These are phyloP conservation scores for Kazachstania sp. DNA, from an alignment of 1,139 yeast species.

Conservation along the genomic window DNA sequence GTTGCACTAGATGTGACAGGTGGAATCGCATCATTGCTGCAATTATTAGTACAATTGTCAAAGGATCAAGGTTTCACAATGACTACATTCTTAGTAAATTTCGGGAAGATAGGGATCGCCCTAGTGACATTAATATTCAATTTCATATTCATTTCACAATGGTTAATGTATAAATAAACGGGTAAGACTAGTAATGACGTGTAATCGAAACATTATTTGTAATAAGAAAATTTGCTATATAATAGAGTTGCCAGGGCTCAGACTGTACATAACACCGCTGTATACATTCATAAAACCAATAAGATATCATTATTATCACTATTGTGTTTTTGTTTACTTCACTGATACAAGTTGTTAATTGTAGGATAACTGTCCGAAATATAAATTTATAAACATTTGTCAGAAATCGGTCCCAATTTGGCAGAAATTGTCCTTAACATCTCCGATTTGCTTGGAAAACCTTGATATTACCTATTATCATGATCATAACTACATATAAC, in stretches of 20 bases:
- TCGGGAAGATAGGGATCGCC: conserved; percentile 30
- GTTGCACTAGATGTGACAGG: conserved; percentile 47
- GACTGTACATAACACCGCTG: neutral
- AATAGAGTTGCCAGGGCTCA: neutral
- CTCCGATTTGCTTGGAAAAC: too few relatives aligned
- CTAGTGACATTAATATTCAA: conserved; percentile 26
- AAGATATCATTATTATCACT: neutral
- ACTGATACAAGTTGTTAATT: neutral
- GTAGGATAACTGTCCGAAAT: neutral
- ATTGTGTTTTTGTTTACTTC: neutral
- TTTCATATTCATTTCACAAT: conserved; percentile 11
- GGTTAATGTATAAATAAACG: conserved; percentile 5
- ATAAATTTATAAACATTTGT: neutral
- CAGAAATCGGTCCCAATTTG: neutral
- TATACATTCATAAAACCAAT: too few relatives aligned
- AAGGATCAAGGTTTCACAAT: conserved; percentile 19
- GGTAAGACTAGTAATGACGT: neutral
- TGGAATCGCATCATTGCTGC: conserved; percentile 42
- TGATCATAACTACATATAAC: too few relatives aligned
- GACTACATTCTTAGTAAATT: conserved; percentile 20
- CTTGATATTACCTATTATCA: too few relatives aligned
- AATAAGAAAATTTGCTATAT: too few relatives aligned
- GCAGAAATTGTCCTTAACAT: neutral
- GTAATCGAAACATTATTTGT: neutral
- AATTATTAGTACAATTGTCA: conserved; percentile 33